Percentiles rank a stretch among this genome's conserved stretches.
Evolutionary conservation across 2,329 filamentous ascomycete species (phyloP).

Genomic region (Sphaerulina musiva): DNA sequence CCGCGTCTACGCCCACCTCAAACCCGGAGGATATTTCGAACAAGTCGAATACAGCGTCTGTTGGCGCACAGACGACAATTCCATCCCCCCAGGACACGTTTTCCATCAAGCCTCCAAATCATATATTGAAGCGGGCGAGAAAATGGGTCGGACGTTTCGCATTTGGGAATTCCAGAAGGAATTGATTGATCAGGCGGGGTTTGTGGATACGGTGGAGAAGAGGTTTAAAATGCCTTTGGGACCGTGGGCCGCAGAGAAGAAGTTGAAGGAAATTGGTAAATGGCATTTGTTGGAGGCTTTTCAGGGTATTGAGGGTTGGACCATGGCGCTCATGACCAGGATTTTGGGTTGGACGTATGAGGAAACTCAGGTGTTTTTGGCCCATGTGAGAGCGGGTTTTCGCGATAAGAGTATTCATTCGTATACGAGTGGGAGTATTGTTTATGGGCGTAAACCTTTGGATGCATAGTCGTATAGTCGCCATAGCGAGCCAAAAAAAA

Average conservation of each 20-base stretch:
- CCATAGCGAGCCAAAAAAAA: too few relatives aligned
- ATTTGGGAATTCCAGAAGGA: constrained; percentile 1
- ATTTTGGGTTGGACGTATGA: constrained; percentile 36
- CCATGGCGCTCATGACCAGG: constrained; percentile 34
- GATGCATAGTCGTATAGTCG: neutral
- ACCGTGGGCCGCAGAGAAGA: constrained; percentile 35
- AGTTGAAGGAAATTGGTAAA: constrained; percentile 35
- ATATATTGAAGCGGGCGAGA: constrained; percentile 5
- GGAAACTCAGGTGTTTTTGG: constrained; percentile 39
- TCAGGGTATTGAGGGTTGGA: constrained; percentile 37
- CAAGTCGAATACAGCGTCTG: constrained; percentile 24
- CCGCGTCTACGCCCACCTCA: constrained; percentile 8
- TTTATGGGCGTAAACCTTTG: neutral
- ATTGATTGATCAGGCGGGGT: constrained; percentile 1
- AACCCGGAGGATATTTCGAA: constrained; percentile 11
- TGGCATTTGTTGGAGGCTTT: constrained; percentile 30
- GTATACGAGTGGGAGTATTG: neutral
- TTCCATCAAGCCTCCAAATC: neutral
- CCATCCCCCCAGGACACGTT: constrained; percentile 33
- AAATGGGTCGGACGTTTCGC: constrained; percentile 4
- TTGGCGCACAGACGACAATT: constrained; percentile 17
- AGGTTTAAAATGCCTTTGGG: constrained; percentile 35
- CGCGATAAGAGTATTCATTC: constrained; percentile 1
- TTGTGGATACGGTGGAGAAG: constrained; percentile 8
- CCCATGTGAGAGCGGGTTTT: constrained; percentile 33